A percentile compares a stretch with the other conserved stretches of the same genome.
phyloP scores from a whole-genome alignment of 345 rosid species.

The Melaleuca quinquenervia region DNA sequence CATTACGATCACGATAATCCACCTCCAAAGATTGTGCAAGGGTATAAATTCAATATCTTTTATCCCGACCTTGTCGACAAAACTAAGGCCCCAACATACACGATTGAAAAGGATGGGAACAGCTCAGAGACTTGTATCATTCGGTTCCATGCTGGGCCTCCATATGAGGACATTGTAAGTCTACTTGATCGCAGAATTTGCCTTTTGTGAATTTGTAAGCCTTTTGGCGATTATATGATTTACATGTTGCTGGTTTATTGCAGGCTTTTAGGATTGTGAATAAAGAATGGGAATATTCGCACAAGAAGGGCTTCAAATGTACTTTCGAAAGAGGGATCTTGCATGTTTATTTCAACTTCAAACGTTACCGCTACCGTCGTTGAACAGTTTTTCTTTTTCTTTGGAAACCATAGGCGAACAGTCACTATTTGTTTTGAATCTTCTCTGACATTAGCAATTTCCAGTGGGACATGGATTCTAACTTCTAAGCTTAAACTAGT shows the following conservation, averaged over 20 bases:
- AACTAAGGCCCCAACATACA: constrained; percentile 67
- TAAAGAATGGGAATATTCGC: constrained; percentile 98
- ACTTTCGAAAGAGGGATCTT: constrained; percentile 91
- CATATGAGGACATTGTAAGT: constrained; percentile 89
- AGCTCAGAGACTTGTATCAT: constrained; percentile 77
- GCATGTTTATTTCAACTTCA: constrained; percentile 86
- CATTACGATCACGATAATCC: constrained; percentile 96
- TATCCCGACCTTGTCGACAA: constrained; percentile 92
- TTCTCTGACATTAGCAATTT: background rate
- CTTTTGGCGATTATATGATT: background rate
- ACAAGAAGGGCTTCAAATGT: constrained; percentile 91
- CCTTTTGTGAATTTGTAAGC: background rate
- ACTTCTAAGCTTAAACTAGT: background rate
- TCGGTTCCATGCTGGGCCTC: constrained; percentile 91
- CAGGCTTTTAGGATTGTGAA: constrained; percentile 91
- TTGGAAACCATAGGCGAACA: background rate
- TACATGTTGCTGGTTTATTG: background rate
- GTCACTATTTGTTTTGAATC: background rate
- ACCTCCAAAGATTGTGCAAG: constrained; percentile 91
- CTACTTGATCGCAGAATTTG: background rate
- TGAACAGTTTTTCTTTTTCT: constrained; percentile 7
- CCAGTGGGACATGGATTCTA: background rate
- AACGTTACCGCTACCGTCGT: constrained; percentile 83
- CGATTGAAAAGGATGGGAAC: constrained; percentile 76
- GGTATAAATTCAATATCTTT: constrained; percentile 90